Base-by-base conservation (phyloP, 331 rosid genomes). In the Malus hybrid region DNA sequence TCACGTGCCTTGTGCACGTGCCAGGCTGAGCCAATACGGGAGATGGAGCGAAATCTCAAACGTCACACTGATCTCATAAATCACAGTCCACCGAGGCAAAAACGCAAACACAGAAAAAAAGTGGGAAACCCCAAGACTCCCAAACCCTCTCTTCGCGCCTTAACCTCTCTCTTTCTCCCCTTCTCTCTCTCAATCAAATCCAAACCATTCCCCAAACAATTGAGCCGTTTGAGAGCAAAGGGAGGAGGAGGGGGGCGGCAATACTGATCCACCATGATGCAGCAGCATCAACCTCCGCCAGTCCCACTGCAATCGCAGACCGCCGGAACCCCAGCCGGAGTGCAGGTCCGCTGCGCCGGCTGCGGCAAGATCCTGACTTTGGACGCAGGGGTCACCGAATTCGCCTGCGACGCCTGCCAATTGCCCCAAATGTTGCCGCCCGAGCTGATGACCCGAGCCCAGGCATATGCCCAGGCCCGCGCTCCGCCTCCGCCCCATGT, bases 261-360 rank as follows among this genome's bases (percentile, higher is more conserved):
- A 18, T 65, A 65, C 71, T 36, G 32, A 69, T 79, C 67, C 83
- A 5, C 24, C 14, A 76, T 79, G 84, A 70, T 82, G 20, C 88
- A 76, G 67, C 79, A 80, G 71, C 75, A 79, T 64, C 81, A 55
- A 44, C 80, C 69, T 61, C 80, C 85, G 22, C 16, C 79, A 32
- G 70, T 84, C 66, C 72, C 85, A 13, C 81, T 80, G 50, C 86
- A 61, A 54, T 67, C 71, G n/a, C 76, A 67, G 22, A n/a, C 42
- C 16, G 63, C 48, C 72, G 33, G 36, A 72, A 59, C 54, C 50
- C 71, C 76, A 9, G 63, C 76, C 46, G 87, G 83, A 31, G 86
- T 87, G 19, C 87, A 87, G 78, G 89, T 87, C 13, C 89, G 91
- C 1, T 87, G 91, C 74, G 87, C 89, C 56, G 91, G 91, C 33